These are phyloP conservation scores for Cinnamomum chago DNA, from an alignment of 164 flowering plant genomes.

Conservation along the genomic window DNA sequence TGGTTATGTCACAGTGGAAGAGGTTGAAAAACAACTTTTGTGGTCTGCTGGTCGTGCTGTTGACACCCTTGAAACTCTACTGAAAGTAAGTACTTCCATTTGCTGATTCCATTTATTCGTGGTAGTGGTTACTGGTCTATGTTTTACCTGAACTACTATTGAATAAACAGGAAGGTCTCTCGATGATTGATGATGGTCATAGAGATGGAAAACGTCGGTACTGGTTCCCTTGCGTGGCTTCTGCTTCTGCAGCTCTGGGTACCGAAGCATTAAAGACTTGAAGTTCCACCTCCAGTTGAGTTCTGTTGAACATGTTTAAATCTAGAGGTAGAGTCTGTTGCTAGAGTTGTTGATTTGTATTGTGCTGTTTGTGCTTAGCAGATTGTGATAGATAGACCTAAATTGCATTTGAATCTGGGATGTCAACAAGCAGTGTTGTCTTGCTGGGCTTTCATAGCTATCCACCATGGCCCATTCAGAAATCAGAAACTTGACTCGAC, in stretches of 20 bases:
- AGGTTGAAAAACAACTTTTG: constrained; percentile 63
- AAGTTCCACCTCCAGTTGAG: neutral
- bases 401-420: too few relatives aligned
- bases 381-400: too few relatives aligned
- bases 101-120: neutral
- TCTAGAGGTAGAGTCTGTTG: neutral
- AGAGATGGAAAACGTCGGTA: constrained; percentile 76
- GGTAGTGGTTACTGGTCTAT: neutral
- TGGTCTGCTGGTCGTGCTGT: constrained; percentile 88
- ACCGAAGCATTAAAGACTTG: neutral
- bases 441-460: too few relatives aligned
- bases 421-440: too few relatives aligned
- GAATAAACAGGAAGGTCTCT: constrained; percentile 82
- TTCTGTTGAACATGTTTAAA: neutral
- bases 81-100: constrained; percentile 44
- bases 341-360: neutral
- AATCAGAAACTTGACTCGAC: too few relatives aligned
- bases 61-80: constrained; percentile 81
- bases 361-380: neutral
- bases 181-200: constrained; percentile 97
- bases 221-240: constrained; percentile 90
- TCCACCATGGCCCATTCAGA: too few relatives aligned
- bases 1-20: constrained; percentile 86
- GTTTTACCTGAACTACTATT: constrained; percentile 8
- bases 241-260: constrained; percentile 30